phyloP scores from a whole-genome alignment of 441 rosid species.

The Erodium chrysanthum region DNA sequence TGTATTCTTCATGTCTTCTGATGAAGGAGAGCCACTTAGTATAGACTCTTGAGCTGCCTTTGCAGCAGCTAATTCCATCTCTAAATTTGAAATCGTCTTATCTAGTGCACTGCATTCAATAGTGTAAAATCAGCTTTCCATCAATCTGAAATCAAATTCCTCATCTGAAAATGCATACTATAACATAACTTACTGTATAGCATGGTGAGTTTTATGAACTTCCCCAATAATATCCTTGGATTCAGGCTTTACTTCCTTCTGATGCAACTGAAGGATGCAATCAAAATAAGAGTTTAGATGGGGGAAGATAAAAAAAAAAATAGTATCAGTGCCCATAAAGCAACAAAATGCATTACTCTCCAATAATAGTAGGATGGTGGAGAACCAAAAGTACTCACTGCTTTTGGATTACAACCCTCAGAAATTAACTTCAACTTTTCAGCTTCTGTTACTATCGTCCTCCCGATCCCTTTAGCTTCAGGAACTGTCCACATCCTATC shows the following conservation, averaged over 20 bases:
- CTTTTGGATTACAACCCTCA: slow-evolving; percentile 59
- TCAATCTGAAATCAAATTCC: slow-evolving; percentile 15
- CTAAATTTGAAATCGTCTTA: slow-evolving; percentile 77
- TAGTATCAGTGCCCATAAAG: too few species aligned
- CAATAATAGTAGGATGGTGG: neutral
- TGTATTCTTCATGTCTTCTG: slow-evolving; percentile 41
- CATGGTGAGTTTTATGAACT: too few species aligned
- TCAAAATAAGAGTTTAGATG: too few species aligned
- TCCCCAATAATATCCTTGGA: slow-evolving; percentile 35
- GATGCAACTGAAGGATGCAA: slow-evolving; percentile 40
- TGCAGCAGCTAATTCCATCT: slow-evolving; percentile 97
- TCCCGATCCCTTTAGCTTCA: slow-evolving; percentile 47
- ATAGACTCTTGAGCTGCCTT: slow-evolving; percentile 66
- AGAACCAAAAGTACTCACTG: slow-evolving; percentile 37
- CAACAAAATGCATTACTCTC: neutral
- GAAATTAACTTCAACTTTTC: slow-evolving; percentile 64
- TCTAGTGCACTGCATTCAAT: slow-evolving; percentile 53
- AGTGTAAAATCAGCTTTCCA: slow-evolving; percentile 13
- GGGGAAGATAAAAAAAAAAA: too few species aligned
- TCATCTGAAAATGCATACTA: neutral
- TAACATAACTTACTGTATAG: slow-evolving; percentile 40
- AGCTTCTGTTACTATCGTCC: slow-evolving; percentile 55
- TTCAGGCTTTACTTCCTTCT: slow-evolving; percentile 62
- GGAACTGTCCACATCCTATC: slow-evolving; percentile 66
- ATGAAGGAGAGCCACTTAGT: slow-evolving; percentile 59